Evolutionary conservation across 2,329 filamentous ascomycete genomes (phyloP).

Genomic region (Aureobasidium sp.): DNA sequence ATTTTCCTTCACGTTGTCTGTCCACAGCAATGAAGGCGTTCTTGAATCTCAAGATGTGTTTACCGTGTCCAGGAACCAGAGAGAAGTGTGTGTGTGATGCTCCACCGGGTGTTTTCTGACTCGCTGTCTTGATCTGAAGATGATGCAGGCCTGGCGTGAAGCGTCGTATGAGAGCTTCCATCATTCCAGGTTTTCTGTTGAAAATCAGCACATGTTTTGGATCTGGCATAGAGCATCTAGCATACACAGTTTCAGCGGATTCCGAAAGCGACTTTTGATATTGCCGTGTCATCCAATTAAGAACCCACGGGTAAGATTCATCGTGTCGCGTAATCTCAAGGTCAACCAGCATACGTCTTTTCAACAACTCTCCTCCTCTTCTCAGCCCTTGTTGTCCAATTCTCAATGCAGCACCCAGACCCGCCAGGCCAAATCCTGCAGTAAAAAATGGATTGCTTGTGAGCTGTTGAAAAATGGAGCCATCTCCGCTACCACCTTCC

Average conservation of each 20-base stretch:
- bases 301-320: slow-evolving; percentile 84
- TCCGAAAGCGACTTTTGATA: slow-evolving; percentile 26
- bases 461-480: slow-evolving; percentile 36
- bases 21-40: slow-evolving; percentile 82
- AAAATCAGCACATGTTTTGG: background rate
- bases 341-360: slow-evolving; percentile 81
- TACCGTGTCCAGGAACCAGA: slow-evolving; percentile 82
- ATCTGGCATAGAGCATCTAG: background rate
- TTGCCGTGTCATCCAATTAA: slow-evolving; percentile 79
- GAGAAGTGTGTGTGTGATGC: slow-evolving; percentile 72
- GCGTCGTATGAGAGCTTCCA: slow-evolving; percentile 47
- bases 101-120: slow-evolving; percentile 54
- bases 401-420: slow-evolving; percentile 71
- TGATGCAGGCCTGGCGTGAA: slow-evolving; percentile 54
- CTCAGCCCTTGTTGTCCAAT: slow-evolving; percentile 71
- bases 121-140: slow-evolving; percentile 56
- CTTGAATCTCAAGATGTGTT: slow-evolving; percentile 77
- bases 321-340: slow-evolving; percentile 94
- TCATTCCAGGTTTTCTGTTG: slow-evolving; percentile 26
- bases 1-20: slow-evolving; percentile 71
- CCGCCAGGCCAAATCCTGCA: slow-evolving; percentile 75
- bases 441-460: slow-evolving; percentile 46
- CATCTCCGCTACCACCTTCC: slow-evolving; percentile 26
- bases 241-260: slow-evolving; percentile 44
- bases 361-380: slow-evolving; percentile 62